Evolutionary conservation across 495 filamentous ascomycete species (phyloP).

Genomic region (Hypoxylon lienhwacheense): DNA sequence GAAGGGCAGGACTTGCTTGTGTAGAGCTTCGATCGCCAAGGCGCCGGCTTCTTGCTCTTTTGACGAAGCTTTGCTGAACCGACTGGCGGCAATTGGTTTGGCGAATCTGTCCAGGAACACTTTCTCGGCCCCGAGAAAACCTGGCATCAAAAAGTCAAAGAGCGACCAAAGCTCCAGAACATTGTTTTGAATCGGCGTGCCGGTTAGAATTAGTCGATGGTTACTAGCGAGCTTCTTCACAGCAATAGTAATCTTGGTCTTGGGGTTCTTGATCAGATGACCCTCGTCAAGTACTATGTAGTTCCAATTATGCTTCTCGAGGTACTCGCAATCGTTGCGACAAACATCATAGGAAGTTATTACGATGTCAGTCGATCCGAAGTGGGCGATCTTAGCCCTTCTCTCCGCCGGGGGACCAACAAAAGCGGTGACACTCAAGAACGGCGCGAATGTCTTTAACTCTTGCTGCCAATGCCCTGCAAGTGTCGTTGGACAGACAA

Average conservation of each 20-base stretch:
- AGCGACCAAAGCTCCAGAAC: constrained; percentile 98
- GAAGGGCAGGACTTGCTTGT: constrained; percentile 98
- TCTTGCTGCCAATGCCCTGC: constrained; percentile 99
- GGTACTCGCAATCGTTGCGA: constrained; percentile 83
- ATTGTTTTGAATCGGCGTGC: constrained; percentile 98
- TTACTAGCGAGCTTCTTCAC: constrained; percentile 88
- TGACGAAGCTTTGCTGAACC: constrained; percentile 93
- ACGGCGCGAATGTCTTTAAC: constrained; percentile 90
- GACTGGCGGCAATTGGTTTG: constrained; percentile 92
- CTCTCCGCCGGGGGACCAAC: constrained; percentile 86
- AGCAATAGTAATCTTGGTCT: constrained; percentile 86
- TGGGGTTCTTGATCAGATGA: constrained; percentile 97
- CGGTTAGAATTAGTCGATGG: constrained; percentile 92
- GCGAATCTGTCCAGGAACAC: constrained; percentile 97
- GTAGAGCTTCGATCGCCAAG: constrained; percentile 91
- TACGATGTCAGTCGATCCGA: constrained; percentile 82
- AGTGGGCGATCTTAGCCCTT: constrained; percentile 62
- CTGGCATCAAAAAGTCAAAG: constrained; percentile 98
- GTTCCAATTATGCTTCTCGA: constrained; percentile 89
- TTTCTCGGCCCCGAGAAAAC: constrained; percentile 97
- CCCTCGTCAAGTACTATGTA: constrained; percentile 97
- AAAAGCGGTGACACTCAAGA: constrained; percentile 84
- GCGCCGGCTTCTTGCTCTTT: constrained; percentile 98
- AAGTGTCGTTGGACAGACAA: constrained; percentile 94
- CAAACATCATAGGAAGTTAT: constrained; percentile 98